Base-by-base conservation (phyloP, 768 basidiomycete genomes). In the Suillus variegatus region DNA sequence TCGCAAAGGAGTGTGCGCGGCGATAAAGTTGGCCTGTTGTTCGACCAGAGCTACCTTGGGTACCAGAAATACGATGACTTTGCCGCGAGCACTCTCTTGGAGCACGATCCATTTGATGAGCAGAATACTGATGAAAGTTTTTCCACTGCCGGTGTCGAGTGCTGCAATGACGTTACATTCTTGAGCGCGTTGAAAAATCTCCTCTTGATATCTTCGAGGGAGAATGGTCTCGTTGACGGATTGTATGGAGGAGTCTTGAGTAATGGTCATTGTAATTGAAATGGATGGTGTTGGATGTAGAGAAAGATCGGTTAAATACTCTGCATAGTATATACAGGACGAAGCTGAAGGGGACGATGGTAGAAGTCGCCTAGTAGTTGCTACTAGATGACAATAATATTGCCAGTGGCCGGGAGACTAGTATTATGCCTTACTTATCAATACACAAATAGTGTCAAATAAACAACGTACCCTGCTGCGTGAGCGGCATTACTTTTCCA, bases 31-130 rank as follows among this genome's bases (percentile, higher is more conserved):
- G 25, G 83, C 86, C 72, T 95, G 93, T 73, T 96, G 95, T 68
- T 91, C 86, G 25, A 95, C 95, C 18, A 97, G 84, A 3, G 92
- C 84, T 4, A 94, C 93, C 69, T 90, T 90, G 0, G 95, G 95
- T 3, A 93, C 93, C 41, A 96, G 82, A 72, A 95, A 95, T 12
- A 94, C 83, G 68, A 89, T 82, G 56, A 85, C 83, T 75, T 91
- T 92, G 62, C 82, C 83, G 49, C 77, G 69, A 2, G 84, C 81
- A 18, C 74, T 69, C 22, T 85, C 80, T 66, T 84, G 84, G 0
- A 84, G 71, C 22, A 86, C 81, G 63, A 91, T 82, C 89, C 89
- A 93, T 78, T 89, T 89, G 71, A 95, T 89, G 65, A 95, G 84
- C 8, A 86, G 76, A 52, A 82, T 82, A 64, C 83, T 84, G 71